Percentiles rank a stretch among this genome's conserved stretches.
Conservation (phyloP, 257 asterid genomes). For the Solanum tarijense region DNA sequence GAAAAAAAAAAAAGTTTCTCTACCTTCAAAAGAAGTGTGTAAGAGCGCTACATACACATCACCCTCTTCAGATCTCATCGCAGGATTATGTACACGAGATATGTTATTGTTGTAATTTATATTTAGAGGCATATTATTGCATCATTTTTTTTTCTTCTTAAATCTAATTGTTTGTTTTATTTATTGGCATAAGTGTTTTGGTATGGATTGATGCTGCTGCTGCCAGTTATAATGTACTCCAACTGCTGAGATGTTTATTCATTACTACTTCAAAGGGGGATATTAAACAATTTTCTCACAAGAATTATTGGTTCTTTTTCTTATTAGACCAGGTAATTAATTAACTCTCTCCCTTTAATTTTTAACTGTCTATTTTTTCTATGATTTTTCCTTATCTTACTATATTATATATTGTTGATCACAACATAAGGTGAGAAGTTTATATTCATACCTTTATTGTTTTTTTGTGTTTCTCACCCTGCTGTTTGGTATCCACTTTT, state of each 20-base stretch:
- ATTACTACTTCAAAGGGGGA: constrained; percentile 9
- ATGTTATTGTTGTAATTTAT: neutral
- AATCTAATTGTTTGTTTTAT: neutral
- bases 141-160: neutral
- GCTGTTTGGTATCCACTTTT: neutral
- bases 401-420: neutral
- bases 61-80: neutral
- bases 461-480: neutral
- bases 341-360: neutral
- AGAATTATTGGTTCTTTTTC: constrained; percentile 39
- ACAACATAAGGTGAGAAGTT: neutral
- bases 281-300: constrained; percentile 12
- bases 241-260: constrained; percentile 21
- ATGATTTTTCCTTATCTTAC: neutral
- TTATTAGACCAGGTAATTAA: constrained; percentile 54
- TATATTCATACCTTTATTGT: neutral
- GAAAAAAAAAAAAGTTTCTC: neutral
- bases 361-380: neutral
- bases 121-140: neutral
- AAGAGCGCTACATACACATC: fast-evolving
- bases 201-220: constrained; percentile 51
- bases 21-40: fast-evolving
- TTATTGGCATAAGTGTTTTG: constrained; percentile 10
- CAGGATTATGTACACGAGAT: neutral
- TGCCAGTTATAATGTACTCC: constrained; percentile 50